Conservation (phyloP, 129 eudicot genomes). For the carrot (Daucus carota) region DNA sequence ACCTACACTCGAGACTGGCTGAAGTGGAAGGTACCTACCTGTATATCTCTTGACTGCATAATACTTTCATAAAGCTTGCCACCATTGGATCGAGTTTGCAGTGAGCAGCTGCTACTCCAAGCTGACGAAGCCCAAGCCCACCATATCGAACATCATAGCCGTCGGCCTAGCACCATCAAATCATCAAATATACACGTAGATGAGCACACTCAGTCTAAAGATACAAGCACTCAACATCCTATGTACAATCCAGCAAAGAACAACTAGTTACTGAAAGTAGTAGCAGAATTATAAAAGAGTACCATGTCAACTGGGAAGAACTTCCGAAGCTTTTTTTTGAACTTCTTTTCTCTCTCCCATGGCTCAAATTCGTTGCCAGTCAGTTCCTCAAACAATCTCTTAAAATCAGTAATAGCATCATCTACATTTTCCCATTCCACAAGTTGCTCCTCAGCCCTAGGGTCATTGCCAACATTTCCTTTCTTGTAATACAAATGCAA, state of each 20-base stretch:
- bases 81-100: constrained; percentile 69
- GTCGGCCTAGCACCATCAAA: constrained; percentile 42
- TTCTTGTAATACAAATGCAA: constrained; percentile 56
- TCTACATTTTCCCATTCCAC: constrained; percentile 53
- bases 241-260: background rate
- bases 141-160: constrained; percentile 83
- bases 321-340: constrained; percentile 46
- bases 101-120: constrained; percentile 61
- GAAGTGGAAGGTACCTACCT: constrained; percentile 19
- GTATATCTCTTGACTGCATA: constrained; percentile 76
- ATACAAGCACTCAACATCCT: background rate
- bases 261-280: background rate
- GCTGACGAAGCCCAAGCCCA: constrained; percentile 69
- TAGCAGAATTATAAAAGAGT: background rate
- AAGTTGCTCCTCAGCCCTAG: constrained; percentile 52
- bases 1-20: background rate
- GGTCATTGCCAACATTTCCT: constrained; percentile 62
- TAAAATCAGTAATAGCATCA: constrained; percentile 54
- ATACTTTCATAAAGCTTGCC: constrained; percentile 67
- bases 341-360: constrained; percentile 83
- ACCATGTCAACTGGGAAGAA: constrained; percentile 35
- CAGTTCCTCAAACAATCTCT: constrained; percentile 46
- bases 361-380: constrained; percentile 77
- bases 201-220: background rate
- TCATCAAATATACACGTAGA: background rate